phyloP scores from a whole-genome alignment of 345 rosid species.

The Geranium brycei region DNA sequence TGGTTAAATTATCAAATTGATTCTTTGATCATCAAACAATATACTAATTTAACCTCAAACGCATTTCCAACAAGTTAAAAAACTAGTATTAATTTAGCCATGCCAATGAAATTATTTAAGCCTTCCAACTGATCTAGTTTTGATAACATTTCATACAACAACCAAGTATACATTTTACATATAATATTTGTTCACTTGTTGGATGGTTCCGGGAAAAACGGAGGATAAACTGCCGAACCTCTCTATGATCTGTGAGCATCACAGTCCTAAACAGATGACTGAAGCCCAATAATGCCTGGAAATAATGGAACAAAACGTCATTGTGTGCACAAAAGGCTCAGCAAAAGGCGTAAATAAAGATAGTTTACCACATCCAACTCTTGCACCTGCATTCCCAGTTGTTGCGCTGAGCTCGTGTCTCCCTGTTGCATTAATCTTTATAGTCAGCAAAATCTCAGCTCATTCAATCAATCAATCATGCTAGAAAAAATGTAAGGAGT shows the following conservation, averaged over 20 bases:
- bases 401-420: constrained; percentile 85
- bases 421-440: constrained; percentile 26
- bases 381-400: constrained; percentile 88
- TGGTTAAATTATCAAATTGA: no score
- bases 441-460: no score
- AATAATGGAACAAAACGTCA: constrained; percentile 9
- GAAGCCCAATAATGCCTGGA: constrained; percentile 80
- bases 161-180: not conserved
- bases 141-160: not conserved
- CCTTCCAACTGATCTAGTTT: not conserved
- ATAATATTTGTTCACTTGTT: not conserved
- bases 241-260: not conserved
- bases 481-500: not conserved
- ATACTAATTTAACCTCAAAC: no score
- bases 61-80: no score
- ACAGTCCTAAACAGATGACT: constrained; percentile 39
- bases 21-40: no score
- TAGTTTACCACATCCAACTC: constrained; percentile 75
- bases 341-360: not conserved
- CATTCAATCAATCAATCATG: no score
- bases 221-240: not conserved
- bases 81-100: no score
- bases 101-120: no score
- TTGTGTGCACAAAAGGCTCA: no score
- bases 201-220: no score